Percentiles rank a stretch among this genome's conserved stretches.
Conservation (phyloP, 2,329 filamentous ascomycete genomes). For the Penicillium hordei region DNA sequence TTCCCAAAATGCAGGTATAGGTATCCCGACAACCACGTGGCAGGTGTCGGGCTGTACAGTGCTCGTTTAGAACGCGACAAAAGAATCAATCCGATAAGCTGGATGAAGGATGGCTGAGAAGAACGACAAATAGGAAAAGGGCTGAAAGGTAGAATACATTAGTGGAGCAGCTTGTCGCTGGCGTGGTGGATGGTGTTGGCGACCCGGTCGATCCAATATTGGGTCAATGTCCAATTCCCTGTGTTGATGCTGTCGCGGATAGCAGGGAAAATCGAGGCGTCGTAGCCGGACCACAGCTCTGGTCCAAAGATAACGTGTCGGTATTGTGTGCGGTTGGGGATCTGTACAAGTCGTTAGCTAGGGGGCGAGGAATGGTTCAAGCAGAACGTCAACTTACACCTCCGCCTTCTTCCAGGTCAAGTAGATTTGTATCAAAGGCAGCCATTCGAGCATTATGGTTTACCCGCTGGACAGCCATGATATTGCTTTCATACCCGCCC, state of each 20-base stretch:
- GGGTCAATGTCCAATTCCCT: constrained; percentile 68
- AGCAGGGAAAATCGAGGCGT: constrained; percentile 73
- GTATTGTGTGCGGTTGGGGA: constrained; percentile 86
- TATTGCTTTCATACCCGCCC: constrained; percentile 73
- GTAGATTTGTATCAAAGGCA: constrained; percentile 75
- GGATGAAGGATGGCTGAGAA: constrained; percentile 2
- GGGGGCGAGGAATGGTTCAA: neutral
- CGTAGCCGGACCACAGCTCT: constrained; percentile 69
- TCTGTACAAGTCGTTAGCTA: constrained; percentile 47
- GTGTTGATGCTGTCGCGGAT: constrained; percentile 76
- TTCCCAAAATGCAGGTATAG: constrained; percentile 18
- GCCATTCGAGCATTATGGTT: constrained; percentile 78
- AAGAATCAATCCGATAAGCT: constrained; percentile 8
- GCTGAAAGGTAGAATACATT: constrained; percentile 15
- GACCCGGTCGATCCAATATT: constrained; percentile 68
- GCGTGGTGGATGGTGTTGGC: constrained; percentile 67
- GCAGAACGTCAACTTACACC: constrained; percentile 63
- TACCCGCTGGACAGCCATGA: constrained; percentile 65
- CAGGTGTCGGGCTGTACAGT: constrained; percentile 21
- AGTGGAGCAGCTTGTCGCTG: constrained; percentile 49
- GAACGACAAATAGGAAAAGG: constrained; percentile 1
- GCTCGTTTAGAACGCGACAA: constrained; percentile 10
- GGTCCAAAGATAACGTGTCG: constrained; percentile 91
- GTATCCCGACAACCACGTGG: neutral
- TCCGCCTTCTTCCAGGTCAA: constrained; percentile 70